These are phyloP conservation scores for Phytopythium cucurbitacearum DNA, from an alignment of 352 stramenopile genomes.

Conservation along the genomic window DNA sequence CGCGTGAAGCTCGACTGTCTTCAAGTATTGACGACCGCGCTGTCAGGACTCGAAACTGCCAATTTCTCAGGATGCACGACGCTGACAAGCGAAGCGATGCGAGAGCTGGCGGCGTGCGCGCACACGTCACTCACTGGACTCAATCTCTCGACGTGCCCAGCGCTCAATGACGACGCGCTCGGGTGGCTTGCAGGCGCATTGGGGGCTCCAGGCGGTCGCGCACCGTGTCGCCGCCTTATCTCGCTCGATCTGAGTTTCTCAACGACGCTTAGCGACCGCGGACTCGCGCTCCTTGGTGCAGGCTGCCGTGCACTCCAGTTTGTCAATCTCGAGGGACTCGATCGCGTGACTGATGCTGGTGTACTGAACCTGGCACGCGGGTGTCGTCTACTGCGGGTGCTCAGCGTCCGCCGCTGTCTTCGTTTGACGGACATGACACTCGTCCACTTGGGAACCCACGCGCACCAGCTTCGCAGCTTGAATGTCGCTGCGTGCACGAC, in stretches of 20 bases:
- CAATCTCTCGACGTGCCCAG: slow-evolving; percentile 52
- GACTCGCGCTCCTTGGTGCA: slow-evolving; percentile 36
- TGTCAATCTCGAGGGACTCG: slow-evolving; percentile 66
- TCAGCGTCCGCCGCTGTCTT: slow-evolving; percentile 57
- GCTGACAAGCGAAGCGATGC: slow-evolving; percentile 51
- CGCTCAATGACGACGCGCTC: slow-evolving; percentile 67
- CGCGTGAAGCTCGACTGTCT: no score
- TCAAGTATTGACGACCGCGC: no score
- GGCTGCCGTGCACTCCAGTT: slow-evolving; percentile 64
- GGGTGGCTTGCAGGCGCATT: slow-evolving; percentile 66
- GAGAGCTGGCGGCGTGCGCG: slow-evolving; percentile 72
- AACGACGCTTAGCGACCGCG: slow-evolving; percentile 48
- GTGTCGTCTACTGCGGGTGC: slow-evolving; percentile 47
- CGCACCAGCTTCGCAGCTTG: slow-evolving; percentile 30
- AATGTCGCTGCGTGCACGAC: no score
- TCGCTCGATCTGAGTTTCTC: slow-evolving; percentile 73
- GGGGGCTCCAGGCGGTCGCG: slow-evolving; percentile 57
- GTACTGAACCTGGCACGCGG: slow-evolving; percentile 41
- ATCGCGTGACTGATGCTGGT: slow-evolving; percentile 44
- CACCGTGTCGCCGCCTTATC: slow-evolving; percentile 49
- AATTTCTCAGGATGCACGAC: slow-evolving; percentile 5
- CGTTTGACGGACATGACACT: slow-evolving; percentile 55
- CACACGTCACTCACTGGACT: slow-evolving; percentile 44
- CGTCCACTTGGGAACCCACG: slow-evolving; percentile 40
- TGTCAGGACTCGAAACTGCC: no score